Evolutionary conservation across 1,284 basidiomycete species (phyloP).

Genomic region (Schizophyllum commune): DNA sequence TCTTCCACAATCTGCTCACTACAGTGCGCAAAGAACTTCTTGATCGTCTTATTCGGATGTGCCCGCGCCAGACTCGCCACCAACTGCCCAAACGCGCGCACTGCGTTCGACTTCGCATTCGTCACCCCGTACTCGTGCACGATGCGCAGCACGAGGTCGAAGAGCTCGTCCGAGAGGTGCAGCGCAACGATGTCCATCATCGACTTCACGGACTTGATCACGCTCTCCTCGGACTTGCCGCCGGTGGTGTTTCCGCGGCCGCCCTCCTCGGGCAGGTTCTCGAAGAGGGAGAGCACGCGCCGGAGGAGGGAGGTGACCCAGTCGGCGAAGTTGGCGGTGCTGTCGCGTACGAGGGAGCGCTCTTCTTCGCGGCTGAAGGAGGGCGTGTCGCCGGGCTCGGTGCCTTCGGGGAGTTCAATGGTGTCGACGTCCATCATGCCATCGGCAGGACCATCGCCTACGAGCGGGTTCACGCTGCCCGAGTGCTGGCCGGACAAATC

Average conservation of each 20-base stretch:
- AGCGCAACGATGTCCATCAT: constrained; percentile 83
- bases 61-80: constrained; percentile 82
- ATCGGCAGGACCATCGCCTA: constrained; percentile 42
- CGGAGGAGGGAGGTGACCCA: constrained; percentile 90
- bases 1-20: constrained; percentile 79
- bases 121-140: constrained; percentile 85
- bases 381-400: constrained; percentile 41
- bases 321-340: constrained; percentile 76
- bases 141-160: constrained; percentile 80
- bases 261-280: constrained; percentile 92
- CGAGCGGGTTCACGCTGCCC: constrained; percentile 29
- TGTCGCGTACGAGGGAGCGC: constrained; percentile 65
- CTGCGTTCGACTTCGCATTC: constrained; percentile 82
- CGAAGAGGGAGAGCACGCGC: constrained; percentile 81
- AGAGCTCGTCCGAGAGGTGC: constrained; percentile 83
- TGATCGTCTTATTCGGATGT: constrained; percentile 70
- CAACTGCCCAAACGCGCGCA: constrained; percentile 85
- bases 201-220: constrained; percentile 77
- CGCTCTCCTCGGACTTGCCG: constrained; percentile 80
- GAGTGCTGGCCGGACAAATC: constrained; percentile 63
- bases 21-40: constrained; percentile 78
- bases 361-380: constrained; percentile 64
- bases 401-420: constrained; percentile 43
- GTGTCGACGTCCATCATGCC: constrained; percentile 47
- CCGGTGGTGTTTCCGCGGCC: constrained; percentile 75